Evolutionary conservation across 2,329 filamentous ascomycete genomes (phyloP).

Genomic region (Pseudonectria foliicola): DNA sequence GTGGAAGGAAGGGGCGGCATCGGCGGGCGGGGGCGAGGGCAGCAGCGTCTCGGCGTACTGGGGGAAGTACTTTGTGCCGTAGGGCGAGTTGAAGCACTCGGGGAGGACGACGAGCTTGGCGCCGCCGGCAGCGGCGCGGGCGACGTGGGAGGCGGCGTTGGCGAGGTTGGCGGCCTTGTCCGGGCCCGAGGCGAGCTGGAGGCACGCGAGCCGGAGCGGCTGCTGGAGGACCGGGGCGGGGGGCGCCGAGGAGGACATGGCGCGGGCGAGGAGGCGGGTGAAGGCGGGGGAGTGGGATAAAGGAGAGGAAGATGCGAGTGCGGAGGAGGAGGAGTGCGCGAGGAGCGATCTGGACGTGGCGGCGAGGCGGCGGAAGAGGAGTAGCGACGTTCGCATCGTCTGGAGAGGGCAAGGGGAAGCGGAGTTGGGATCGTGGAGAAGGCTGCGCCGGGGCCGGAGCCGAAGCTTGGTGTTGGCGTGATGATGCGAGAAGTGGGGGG

Average conservation of each 20-base stretch:
- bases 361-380: slow-evolving; percentile 3
- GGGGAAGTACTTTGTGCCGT: slow-evolving; percentile 85
- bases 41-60: slow-evolving; percentile 83
- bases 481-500: background rate
- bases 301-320: too few species aligned
- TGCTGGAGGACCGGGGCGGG: slow-evolving; percentile 54
- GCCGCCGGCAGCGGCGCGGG: slow-evolving; percentile 68
- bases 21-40: slow-evolving; percentile 63
- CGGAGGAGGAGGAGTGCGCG: slow-evolving; percentile 1
- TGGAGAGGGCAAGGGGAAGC: slow-evolving; percentile 2
- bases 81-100: slow-evolving; percentile 98
- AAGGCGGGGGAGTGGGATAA: slow-evolving; percentile 8
- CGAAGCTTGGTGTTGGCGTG: background rate
- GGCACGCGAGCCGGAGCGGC: slow-evolving; percentile 70
- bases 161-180: slow-evolving; percentile 82
- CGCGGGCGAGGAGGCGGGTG: slow-evolving; percentile 22
- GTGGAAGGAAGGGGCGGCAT: slow-evolving; percentile 76
- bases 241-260: slow-evolving; percentile 26
- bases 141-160: slow-evolving; percentile 73
- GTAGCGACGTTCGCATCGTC: slow-evolving; percentile 14
- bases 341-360: slow-evolving; percentile 8
- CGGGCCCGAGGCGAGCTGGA: slow-evolving; percentile 73
- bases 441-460: too few species aligned
- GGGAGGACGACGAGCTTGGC: slow-evolving; percentile 86
- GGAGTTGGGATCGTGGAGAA: too few species aligned